A percentile compares a stretch with the other conserved stretches of the same genome.
Evolutionary conservation across 805 yeast species (phyloP).

Genomic region (Naumovozyma dairenensis): DNA sequence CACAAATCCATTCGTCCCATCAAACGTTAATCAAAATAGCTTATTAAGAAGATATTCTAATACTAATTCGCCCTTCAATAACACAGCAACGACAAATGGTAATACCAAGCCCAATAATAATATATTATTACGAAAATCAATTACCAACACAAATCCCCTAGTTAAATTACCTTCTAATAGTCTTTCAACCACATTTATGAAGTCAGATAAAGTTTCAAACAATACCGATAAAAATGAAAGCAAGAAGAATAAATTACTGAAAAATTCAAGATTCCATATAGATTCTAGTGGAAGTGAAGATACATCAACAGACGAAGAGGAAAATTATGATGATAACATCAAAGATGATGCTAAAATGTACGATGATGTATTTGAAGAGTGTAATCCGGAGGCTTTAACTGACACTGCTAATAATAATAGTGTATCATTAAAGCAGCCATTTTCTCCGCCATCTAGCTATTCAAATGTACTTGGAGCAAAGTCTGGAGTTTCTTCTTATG

Average conservation of each 20-base stretch:
- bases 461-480: too few relatives aligned
- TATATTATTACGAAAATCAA: too few relatives aligned
- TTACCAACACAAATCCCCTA: too few relatives aligned
- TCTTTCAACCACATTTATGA: too few relatives aligned
- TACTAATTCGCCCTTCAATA: not conserved
- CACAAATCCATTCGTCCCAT: not conserved
- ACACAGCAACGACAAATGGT: too few relatives aligned
- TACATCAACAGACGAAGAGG: conserved; percentile 19
- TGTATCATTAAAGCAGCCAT: not conserved
- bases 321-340: conserved; percentile 3
- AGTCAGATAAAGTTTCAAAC: too few relatives aligned
- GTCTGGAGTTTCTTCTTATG: too few relatives aligned
- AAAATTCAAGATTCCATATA: conserved; percentile 13
- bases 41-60: not conserved
- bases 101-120: too few relatives aligned
- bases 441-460: not conserved
- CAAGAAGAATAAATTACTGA: not conserved
- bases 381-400: not conserved
- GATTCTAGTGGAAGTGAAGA: conserved; percentile 23
- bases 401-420: not conserved
- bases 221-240: not conserved
- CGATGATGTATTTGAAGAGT: not conserved
- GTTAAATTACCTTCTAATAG: too few relatives aligned
- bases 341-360: not conserved
- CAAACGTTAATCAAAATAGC: not conserved